A percentile compares a stretch with the other conserved stretches of the same genome.
Conservation (phyloP, 2,329 filamentous ascomycete species). For the Cucurbitaria berberidis region DNA sequence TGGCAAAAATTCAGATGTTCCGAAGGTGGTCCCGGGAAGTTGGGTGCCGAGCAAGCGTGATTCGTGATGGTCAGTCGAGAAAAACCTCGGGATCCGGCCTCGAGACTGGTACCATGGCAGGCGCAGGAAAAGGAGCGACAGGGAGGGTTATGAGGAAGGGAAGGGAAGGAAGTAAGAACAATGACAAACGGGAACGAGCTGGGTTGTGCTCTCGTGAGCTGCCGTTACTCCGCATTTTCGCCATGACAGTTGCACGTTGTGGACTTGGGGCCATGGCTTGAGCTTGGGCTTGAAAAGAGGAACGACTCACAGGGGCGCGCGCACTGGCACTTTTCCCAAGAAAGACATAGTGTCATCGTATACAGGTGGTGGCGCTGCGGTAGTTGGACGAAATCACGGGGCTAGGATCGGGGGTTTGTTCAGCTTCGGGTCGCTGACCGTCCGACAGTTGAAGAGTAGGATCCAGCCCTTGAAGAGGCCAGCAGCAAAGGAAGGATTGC, state of each 20-base stretch:
- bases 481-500: neutral
- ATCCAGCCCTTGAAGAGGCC: neutral
- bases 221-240: constrained; percentile 40
- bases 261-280: constrained; percentile 21
- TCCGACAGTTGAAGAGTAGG: constrained; percentile 7
- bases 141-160: constrained; percentile 6
- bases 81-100: constrained; percentile 16
- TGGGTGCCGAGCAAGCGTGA: constrained; percentile 24
- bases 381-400: constrained; percentile 8
- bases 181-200: constrained; percentile 15
- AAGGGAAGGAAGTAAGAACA: constrained; percentile 3
- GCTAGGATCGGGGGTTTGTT: constrained; percentile 1
- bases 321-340: constrained; percentile 21
- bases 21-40: constrained; percentile 10
- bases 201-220: constrained; percentile 26
- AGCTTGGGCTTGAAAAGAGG: constrained; percentile 15
- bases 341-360: constrained; percentile 19
- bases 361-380: constrained; percentile 18
- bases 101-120: constrained; percentile 28
- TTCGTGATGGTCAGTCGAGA: constrained; percentile 29
- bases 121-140: constrained; percentile 7
- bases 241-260: constrained; percentile 35
- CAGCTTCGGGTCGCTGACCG: constrained; percentile 17
- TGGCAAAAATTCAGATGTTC: constrained; percentile 21
- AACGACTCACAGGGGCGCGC: constrained; percentile 26